phyloP scores from a whole-genome alignment of 2,329 filamentous ascomycete genomes.

The Mollisia scopiformis region DNA sequence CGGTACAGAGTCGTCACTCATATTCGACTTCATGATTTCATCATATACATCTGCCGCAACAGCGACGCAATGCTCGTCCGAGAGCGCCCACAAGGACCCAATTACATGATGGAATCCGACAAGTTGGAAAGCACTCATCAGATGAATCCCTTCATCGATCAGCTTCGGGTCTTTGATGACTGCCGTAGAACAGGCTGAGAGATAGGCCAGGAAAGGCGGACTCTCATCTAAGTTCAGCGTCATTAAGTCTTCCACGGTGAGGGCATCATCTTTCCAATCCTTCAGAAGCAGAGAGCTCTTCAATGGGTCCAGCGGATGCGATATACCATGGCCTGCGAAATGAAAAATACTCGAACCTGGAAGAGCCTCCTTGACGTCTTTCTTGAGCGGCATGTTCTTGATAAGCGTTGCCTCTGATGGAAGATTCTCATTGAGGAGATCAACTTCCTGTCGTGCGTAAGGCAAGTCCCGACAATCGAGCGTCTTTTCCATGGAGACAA shows the following conservation, averaged over 20 bases:
- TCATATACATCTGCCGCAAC: conserved; percentile 36
- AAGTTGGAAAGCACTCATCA: conserved; percentile 42
- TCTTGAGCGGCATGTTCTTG: conserved; percentile 1
- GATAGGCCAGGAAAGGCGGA: conserved; percentile 40
- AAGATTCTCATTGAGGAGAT: neutral
- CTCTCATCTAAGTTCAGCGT: neutral
- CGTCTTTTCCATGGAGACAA: neutral
- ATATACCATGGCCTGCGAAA: conserved; percentile 44
- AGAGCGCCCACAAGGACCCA: conserved; percentile 44
- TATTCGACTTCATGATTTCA: conserved; percentile 13
- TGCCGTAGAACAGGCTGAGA: conserved; percentile 43
- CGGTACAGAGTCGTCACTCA: no score
- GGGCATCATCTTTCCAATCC: conserved; percentile 25
- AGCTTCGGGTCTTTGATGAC: conserved; percentile 26
- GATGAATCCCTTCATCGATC: conserved; percentile 43
- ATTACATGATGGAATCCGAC: conserved; percentile 45
- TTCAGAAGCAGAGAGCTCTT: conserved; percentile 37
- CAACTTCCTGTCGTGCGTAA: neutral
- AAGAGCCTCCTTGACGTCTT: conserved; percentile 32
- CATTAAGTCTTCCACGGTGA: conserved; percentile 28
- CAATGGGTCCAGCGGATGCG: conserved; percentile 35
- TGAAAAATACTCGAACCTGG: conserved; percentile 41
- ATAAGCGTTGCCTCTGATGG: neutral
- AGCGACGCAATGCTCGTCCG: conserved; percentile 38
- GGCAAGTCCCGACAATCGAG: neutral